These are phyloP conservation scores for Backusella psychrophila DNA, from an alignment of 192 early-diverging fungal species.

Conservation along the genomic window DNA sequence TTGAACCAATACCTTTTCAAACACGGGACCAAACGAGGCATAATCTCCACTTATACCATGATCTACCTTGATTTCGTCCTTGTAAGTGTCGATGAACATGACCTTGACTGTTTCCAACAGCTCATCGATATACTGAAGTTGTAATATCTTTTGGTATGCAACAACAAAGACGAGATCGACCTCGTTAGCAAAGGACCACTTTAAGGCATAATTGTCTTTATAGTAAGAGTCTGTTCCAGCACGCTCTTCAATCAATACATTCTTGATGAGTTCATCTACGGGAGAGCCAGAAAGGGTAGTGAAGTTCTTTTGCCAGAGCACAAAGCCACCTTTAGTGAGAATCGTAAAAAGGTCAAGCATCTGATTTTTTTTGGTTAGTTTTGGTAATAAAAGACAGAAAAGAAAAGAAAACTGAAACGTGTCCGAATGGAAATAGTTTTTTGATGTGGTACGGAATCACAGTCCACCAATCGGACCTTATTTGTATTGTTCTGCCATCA, in stretches of 20 bases:
- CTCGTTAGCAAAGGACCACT: slow-evolving; percentile 83
- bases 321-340: slow-evolving; percentile 83
- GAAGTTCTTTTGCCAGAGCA: slow-evolving; percentile 82
- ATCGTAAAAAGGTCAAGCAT: slow-evolving; percentile 90
- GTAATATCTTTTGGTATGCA: slow-evolving; percentile 86
- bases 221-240: slow-evolving; percentile 53
- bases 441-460: not conserved
- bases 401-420: not conserved
- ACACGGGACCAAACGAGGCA: slow-evolving; percentile 63
- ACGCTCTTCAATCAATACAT: slow-evolving; percentile 77
- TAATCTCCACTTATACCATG: slow-evolving; percentile 26
- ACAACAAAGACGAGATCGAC: slow-evolving; percentile 79
- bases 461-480: not conserved
- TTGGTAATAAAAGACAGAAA: not conserved
- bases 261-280: slow-evolving; percentile 69
- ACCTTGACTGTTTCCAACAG: slow-evolving; percentile 67
- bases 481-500: not conserved
- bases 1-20: slow-evolving; percentile 61
- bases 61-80: slow-evolving; percentile 32
- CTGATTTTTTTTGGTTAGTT: not conserved
- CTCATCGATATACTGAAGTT: slow-evolving; percentile 82
- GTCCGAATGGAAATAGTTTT: not conserved
- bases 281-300: slow-evolving; percentile 56
- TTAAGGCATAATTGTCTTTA: slow-evolving; percentile 71
- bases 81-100: slow-evolving; percentile 65